Base-by-base conservation (phyloP, 345 rosid species). In the Populus pruinosa region DNA sequence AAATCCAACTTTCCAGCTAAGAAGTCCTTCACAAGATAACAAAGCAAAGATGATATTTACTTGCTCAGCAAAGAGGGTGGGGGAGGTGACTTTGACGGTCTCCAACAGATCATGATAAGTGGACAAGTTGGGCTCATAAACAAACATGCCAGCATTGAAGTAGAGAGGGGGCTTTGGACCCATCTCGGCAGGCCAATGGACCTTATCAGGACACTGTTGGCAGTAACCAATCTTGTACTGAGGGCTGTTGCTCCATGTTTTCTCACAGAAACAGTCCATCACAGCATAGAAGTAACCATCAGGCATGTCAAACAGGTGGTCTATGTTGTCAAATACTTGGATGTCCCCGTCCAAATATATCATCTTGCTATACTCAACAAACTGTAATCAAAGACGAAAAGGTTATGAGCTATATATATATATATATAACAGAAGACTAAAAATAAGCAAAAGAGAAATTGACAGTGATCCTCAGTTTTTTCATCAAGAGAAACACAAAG, bases 91-190 rank as follows among this genome's bases (percentile, higher is more conserved):
- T 75, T 76, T 76, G 47, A 91, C 75, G 33, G 88, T 79, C n/a
- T 81, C 71, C 50, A 93, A 82, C 21, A 91, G 96, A 63, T 72
- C 82, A 25, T 85, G 69, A 21, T 86, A 90, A 13, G 93, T 93
- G 49, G 81, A 80, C 21, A 74, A 82, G 76, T 85, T 85, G 6
- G 94, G 94, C 86, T 93, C 91, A 69, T 84, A 91, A 62, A 93
- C 92, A 72, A 90, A 91, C 96, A 91, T 90, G 76, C 93, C 92
- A 0, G 94, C 98, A 75, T 93, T 93, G 86, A 91, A 93, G 87
- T 90, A 91, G 66, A 89, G 78, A 68, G 93, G 56, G 17, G 97
- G 93, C 65, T 86, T 87, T 0, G 91, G 86, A 31, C 92, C 94
- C 90, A 90, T 81, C 66, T 89, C 85, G 3, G 86, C 86, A 0